Percentiles rank a stretch among this genome's conserved stretches.
These are phyloP conservation scores for Arthonia radiata DNA, from an alignment of 495 filamentous ascomycete genomes.

Conservation along the genomic window DNA sequence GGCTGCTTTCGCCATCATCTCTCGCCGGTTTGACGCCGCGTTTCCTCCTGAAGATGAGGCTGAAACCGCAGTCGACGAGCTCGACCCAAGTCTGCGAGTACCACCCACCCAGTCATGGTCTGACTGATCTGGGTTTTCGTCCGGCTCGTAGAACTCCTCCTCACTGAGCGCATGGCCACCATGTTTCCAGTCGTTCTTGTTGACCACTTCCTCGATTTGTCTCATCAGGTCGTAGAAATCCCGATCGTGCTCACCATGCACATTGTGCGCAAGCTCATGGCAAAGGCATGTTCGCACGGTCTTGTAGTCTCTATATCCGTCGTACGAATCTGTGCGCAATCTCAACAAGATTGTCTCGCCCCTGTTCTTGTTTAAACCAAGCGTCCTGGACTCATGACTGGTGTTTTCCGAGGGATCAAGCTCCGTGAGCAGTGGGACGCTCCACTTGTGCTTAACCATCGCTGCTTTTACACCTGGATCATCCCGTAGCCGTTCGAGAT, in stretches of 20 bases:
- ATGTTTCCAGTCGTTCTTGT: conserved; percentile 43
- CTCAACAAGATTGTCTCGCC: conserved; percentile 84
- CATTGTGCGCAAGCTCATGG: conserved; percentile 88
- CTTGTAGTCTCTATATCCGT: conserved; percentile 79
- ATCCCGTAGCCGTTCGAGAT: conserved; percentile 49
- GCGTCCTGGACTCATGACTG: conserved; percentile 48
- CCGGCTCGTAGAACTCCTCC: conserved; percentile 46
- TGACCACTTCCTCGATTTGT: conserved; percentile 72
- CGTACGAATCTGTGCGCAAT: conserved; percentile 74
- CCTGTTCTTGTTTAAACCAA: conserved; percentile 69
- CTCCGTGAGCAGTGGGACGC: conserved; percentile 72
- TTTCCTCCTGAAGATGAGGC: conserved; percentile 4
- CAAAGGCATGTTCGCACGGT: conserved; percentile 78
- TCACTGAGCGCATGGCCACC: conserved; percentile 38
- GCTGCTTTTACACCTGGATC: conserved; percentile 66
- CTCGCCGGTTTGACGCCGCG: conserved; percentile 28
- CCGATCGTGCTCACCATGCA: conserved; percentile 56
- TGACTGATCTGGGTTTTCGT: too few species aligned
- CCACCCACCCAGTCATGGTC: too few species aligned
- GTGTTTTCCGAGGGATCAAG: conserved; percentile 82
- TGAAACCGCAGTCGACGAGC: too few species aligned
- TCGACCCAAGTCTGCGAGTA: too few species aligned
- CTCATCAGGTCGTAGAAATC: conserved; percentile 72
- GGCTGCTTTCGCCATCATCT: conserved; percentile 49
- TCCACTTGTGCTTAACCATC: conserved; percentile 67